These are phyloP conservation scores for Camellia lanceoleosa DNA, from an alignment of 148 eudicot genomes.

Conservation along the genomic window DNA sequence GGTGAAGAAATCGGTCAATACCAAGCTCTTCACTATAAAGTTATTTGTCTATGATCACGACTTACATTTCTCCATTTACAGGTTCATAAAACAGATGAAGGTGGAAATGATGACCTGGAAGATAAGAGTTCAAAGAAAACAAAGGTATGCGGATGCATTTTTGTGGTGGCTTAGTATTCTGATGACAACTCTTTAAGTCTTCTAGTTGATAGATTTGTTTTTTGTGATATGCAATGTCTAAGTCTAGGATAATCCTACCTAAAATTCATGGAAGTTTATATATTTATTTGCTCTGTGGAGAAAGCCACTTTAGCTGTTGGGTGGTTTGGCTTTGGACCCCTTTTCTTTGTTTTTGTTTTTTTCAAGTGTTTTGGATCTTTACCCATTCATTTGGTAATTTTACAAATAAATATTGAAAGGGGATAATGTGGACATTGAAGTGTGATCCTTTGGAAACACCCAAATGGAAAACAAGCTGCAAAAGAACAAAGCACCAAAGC, in stretches of 20 bases:
- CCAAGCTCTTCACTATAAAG: neutral
- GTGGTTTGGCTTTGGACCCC: conserved; percentile 5
- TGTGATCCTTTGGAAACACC: neutral
- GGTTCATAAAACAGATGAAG: conserved; percentile 29
- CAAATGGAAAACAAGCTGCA: neutral
- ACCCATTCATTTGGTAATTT: neutral
- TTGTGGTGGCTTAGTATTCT: neutral
- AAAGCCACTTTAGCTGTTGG: neutral
- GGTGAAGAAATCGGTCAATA: conserved; percentile 21
- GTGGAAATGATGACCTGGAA: conserved; percentile 23
- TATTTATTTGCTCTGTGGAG: neutral
- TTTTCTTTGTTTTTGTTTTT: neutral
- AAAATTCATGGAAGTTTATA: too few relatives aligned
- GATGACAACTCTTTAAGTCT: neutral
- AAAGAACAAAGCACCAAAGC: neutral
- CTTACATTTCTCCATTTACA: conserved; percentile 6
- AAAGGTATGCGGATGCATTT: conserved; percentile 35
- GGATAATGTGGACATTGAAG: conserved; percentile 5
- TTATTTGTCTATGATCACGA: neutral
- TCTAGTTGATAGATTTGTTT: neutral
- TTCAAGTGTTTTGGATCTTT: neutral
- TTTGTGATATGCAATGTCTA: neutral
- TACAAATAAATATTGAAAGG: neutral
- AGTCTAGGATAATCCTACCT: neutral
- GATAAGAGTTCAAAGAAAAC: conserved; percentile 36